These are phyloP conservation scores for Dactylellina leptospora DNA, from an alignment of 2,329 filamentous ascomycete species.

Conservation along the genomic window DNA sequence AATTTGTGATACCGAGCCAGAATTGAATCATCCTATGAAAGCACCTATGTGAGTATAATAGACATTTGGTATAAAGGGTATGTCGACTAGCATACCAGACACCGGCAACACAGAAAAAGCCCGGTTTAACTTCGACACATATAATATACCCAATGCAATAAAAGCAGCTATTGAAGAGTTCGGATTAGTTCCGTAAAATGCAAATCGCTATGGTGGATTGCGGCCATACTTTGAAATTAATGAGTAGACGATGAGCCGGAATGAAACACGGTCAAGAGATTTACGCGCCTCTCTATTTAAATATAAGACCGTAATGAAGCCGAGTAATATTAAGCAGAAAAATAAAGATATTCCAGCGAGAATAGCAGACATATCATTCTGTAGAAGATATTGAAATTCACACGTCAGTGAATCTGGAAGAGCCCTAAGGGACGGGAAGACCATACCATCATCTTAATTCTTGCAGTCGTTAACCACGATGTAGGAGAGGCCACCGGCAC, in stretches of 20 bases:
- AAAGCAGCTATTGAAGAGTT: constrained; percentile 39
- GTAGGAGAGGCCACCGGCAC: constrained; percentile 22
- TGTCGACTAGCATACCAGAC: constrained; percentile 30
- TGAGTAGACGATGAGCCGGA: constrained; percentile 54
- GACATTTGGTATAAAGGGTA: background rate
- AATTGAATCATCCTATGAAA: constrained; percentile 55
- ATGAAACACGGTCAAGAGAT: constrained; percentile 54
- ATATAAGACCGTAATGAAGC: constrained; percentile 50
- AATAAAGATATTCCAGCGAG: constrained; percentile 54
- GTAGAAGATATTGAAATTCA: background rate
- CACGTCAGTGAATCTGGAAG: too few relatives aligned
- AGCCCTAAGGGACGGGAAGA: background rate
- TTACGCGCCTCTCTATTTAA: constrained; percentile 51
- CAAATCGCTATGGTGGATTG: background rate
- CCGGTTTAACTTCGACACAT: constrained; percentile 55
- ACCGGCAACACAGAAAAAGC: constrained; percentile 50
- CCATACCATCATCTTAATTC: constrained; percentile 51
- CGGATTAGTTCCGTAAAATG: background rate
- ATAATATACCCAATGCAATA: constrained; percentile 56
- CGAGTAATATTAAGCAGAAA: constrained; percentile 45
- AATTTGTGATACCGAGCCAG: constrained; percentile 57
- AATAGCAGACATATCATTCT: constrained; percentile 56
- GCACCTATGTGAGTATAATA: background rate
- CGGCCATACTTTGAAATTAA: constrained; percentile 55
- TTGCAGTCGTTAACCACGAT: constrained; percentile 47